Percentiles rank a stretch among this genome's conserved stretches.
phyloP scores from a whole-genome alignment of 805 yeast genomes.

The Starmerella floris region DNA sequence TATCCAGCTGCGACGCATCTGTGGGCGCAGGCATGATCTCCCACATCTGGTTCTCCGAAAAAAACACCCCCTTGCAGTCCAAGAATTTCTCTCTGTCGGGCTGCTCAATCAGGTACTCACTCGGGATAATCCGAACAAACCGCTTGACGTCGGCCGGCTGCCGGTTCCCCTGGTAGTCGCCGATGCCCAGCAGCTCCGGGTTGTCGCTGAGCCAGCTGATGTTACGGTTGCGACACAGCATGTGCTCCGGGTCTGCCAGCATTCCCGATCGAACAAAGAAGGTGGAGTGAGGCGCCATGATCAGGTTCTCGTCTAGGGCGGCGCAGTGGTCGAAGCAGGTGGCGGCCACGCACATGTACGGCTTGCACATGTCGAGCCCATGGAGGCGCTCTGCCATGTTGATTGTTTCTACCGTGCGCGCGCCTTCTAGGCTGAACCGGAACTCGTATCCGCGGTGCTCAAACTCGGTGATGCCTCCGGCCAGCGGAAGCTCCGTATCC shows the following conservation, averaged over 20 bases:
- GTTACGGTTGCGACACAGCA: not conserved
- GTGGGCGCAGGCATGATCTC: constrained; percentile 16
- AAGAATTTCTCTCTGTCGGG: not conserved
- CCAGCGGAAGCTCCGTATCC: constrained; percentile 12
- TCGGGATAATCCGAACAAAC: not conserved
- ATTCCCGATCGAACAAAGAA: constrained; percentile 10
- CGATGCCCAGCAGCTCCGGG: not conserved
- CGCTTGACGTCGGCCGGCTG: not conserved
- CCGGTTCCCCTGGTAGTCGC: not conserved
- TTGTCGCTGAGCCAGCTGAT: not conserved
- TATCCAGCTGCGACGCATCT: constrained; percentile 18
- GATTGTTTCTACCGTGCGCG: constrained; percentile 9
- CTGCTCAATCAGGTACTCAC: constrained; percentile 10
- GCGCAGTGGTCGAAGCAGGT: constrained; percentile 13
- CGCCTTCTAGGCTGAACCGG: constrained; percentile 16
- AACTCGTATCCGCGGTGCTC: constrained; percentile 10
- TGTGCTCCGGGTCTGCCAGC: not conserved
- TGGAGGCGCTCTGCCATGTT: constrained; percentile 12
- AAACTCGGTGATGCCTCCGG: constrained; percentile 15
- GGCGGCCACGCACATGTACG: constrained; percentile 10
- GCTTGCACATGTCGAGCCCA: constrained; percentile 8
- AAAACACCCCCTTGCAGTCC: constrained; percentile 5
- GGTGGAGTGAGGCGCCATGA: constrained; percentile 9
- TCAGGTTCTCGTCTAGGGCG: constrained; percentile 16
- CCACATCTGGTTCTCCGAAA: constrained; percentile 3